These are phyloP conservation scores for Suhomyces bribrorum DNA, from an alignment of 1,139 yeast species.

Conservation along the genomic window DNA sequence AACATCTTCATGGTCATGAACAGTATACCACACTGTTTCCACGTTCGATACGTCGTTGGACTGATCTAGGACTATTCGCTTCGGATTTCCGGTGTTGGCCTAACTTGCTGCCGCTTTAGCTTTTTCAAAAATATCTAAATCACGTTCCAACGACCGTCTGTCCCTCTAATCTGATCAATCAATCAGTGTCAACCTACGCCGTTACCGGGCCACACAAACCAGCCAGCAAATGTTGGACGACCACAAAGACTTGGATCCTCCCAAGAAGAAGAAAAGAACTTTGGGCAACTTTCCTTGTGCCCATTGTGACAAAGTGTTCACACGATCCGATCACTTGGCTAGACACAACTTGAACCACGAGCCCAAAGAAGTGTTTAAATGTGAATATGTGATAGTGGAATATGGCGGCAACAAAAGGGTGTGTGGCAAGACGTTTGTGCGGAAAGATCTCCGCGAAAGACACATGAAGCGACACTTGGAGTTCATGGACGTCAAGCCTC, in stretches of 20 bases:
- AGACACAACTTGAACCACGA: slow-evolving; percentile 47
- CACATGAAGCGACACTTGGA: slow-evolving; percentile 38
- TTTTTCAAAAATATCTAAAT: too few species aligned
- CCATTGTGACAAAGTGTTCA: slow-evolving; percentile 42
- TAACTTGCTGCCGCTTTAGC: too few species aligned
- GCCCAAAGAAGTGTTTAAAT: slow-evolving; percentile 34
- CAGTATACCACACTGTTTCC: too few species aligned
- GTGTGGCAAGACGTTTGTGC: slow-evolving; percentile 44
- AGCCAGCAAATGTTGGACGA: neutral
- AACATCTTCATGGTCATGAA: too few species aligned
- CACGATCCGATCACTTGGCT: slow-evolving; percentile 45
- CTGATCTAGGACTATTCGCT: too few species aligned
- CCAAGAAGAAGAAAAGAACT: slow-evolving; percentile 16
- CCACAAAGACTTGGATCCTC: slow-evolving; percentile 1
- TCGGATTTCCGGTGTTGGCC: too few species aligned
- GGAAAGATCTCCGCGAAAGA: slow-evolving; percentile 42
- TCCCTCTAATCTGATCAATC: too few species aligned
- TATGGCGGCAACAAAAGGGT: slow-evolving; percentile 21
- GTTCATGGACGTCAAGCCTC: slow-evolving; percentile 7
- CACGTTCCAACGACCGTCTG: too few species aligned
- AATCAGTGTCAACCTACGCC: neutral
- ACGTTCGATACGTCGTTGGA: too few species aligned
- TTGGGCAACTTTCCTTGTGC: slow-evolving; percentile 21
- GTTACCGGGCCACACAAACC: neutral
- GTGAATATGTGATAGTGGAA: slow-evolving; percentile 32